These are phyloP conservation scores for Mycena galopus DNA, from an alignment of 768 basidiomycete genomes.

Conservation along the genomic window DNA sequence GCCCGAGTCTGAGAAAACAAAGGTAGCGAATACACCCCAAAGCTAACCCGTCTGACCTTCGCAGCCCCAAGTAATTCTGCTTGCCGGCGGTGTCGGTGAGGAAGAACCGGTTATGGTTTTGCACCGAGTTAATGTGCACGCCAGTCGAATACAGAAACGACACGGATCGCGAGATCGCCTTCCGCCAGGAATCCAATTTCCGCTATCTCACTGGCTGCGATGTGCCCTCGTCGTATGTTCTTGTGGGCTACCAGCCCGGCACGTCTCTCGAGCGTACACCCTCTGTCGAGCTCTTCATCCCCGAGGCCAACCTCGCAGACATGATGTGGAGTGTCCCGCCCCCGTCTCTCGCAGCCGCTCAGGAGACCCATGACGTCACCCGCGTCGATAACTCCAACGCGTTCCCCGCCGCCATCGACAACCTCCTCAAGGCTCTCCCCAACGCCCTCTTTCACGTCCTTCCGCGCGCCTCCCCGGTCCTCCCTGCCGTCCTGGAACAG, in stretches of 20 bases:
- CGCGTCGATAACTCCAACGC: slow-evolving; percentile 61
- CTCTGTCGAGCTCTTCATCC: slow-evolving; percentile 80
- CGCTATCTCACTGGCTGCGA: slow-evolving; percentile 87
- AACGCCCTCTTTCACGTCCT: slow-evolving; percentile 77
- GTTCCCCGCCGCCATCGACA: slow-evolving; percentile 61
- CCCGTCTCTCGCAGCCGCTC: slow-evolving; percentile 67
- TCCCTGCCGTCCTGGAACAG: slow-evolving; percentile 62
- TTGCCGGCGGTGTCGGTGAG: slow-evolving; percentile 67
- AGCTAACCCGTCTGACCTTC: slow-evolving; percentile 7
- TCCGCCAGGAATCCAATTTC: slow-evolving; percentile 86
- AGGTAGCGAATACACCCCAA: slow-evolving; percentile 54
- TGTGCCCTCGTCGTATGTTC: slow-evolving; percentile 77
- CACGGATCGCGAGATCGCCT: slow-evolving; percentile 85
- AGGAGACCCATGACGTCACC: slow-evolving; percentile 71
- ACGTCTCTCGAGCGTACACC: slow-evolving; percentile 57
- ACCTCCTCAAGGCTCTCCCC: slow-evolving; percentile 61
- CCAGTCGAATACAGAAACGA: slow-evolving; percentile 78
- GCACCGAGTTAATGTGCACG: not conserved
- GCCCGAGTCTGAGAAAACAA: slow-evolving; percentile 61
- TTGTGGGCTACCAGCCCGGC: slow-evolving; percentile 69
- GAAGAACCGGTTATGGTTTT: too few relatives aligned
- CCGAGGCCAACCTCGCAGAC: slow-evolving; percentile 77
- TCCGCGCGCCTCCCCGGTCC: slow-evolving; percentile 63
- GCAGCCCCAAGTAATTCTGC: slow-evolving; percentile 77
- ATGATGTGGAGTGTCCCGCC: slow-evolving; percentile 93